phyloP scores from a whole-genome alignment of 2,329 filamentous ascomycete species.

The Clarireedia paspali region DNA sequence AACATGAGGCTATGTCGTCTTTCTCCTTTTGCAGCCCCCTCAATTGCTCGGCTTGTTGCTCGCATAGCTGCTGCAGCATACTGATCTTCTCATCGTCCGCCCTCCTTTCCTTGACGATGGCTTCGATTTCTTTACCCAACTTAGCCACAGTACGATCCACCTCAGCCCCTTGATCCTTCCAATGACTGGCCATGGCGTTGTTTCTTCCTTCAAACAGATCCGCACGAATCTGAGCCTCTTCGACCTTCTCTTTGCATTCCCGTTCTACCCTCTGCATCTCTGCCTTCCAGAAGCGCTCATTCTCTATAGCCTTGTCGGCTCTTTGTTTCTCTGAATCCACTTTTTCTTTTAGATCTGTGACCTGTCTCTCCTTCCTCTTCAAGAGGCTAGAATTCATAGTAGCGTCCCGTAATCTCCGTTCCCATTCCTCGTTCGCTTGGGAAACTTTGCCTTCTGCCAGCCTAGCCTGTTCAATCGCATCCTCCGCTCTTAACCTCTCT shows the following conservation, averaged over 20 bases:
- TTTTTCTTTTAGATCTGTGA: slow-evolving; percentile 58
- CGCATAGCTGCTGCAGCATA: slow-evolving; percentile 59
- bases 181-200: slow-evolving; percentile 57
- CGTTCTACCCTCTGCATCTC: slow-evolving; percentile 55
- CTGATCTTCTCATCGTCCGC: slow-evolving; percentile 56
- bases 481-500: slow-evolving; percentile 57
- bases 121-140: slow-evolving; percentile 46
- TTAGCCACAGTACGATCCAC: slow-evolving; percentile 44
- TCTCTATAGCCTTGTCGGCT: slow-evolving; percentile 49
- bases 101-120: slow-evolving; percentile 46
- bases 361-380: slow-evolving; percentile 65
- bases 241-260: slow-evolving; percentile 54
- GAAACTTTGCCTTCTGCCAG: slow-evolving; percentile 67
- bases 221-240: slow-evolving; percentile 57
- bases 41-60: slow-evolving; percentile 65
- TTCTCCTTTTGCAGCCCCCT: slow-evolving; percentile 53
- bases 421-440: slow-evolving; percentile 58
- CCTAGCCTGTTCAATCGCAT: slow-evolving; percentile 60
- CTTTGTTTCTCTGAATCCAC: slow-evolving; percentile 58
- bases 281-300: slow-evolving; percentile 53
- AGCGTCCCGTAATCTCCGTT: slow-evolving; percentile 60
- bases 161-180: slow-evolving; percentile 58
- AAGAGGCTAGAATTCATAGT: slow-evolving; percentile 65
- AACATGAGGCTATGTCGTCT: slow-evolving; percentile 49
- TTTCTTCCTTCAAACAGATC: slow-evolving; percentile 64